Conservation (phyloP, 805 yeast genomes). For the Sungouiozyma ichnusensis region DNA sequence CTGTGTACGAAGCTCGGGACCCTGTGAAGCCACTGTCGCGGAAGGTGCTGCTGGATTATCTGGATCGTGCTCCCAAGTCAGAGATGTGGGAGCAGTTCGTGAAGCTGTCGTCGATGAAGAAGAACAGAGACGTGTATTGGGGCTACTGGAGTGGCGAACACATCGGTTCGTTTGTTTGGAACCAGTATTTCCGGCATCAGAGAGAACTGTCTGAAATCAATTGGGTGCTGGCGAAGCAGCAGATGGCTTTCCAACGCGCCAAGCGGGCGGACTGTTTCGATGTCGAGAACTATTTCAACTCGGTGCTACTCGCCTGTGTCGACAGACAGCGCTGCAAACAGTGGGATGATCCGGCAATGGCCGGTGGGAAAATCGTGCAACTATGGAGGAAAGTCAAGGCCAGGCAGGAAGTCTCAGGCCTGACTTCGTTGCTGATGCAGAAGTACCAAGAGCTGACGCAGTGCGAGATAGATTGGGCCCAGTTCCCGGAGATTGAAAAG, state of each 20-base stretch:
- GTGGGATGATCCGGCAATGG: slow-evolving; percentile 10
- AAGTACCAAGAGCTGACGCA: slow-evolving; percentile 4
- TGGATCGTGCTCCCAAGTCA: slow-evolving; percentile 14
- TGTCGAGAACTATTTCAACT: slow-evolving; percentile 22
- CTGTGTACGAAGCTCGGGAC: slow-evolving; percentile 26
- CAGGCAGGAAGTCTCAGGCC: slow-evolving; percentile 16
- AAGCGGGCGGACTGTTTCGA: slow-evolving; percentile 13
- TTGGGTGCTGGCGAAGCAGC: slow-evolving; percentile 12
- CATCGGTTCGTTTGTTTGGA: neutral
- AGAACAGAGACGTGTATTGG: neutral
- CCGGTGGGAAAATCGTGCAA: slow-evolving; percentile 13
- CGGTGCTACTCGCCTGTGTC: slow-evolving; percentile 20
- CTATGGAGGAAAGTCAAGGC: slow-evolving; percentile 15
- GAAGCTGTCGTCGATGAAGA: neutral
- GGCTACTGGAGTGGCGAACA: neutral
- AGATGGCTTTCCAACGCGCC: slow-evolving; percentile 14
- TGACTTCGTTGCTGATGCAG: slow-evolving; percentile 14
- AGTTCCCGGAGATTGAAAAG: neutral
- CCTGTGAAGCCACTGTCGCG: slow-evolving; percentile 27
- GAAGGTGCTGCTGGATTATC: slow-evolving; percentile 17
- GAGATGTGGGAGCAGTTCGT: slow-evolving; percentile 1
- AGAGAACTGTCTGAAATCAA: slow-evolving; percentile 8
- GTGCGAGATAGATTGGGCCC: slow-evolving; percentile 11
- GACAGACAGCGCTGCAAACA: slow-evolving; percentile 15
- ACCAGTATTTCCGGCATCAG: neutral